A percentile compares a stretch with the other conserved stretches of the same genome.
phyloP scores from a whole-genome alignment of 805 yeast genomes.

The Crinitomyces ghanaensis region DNA sequence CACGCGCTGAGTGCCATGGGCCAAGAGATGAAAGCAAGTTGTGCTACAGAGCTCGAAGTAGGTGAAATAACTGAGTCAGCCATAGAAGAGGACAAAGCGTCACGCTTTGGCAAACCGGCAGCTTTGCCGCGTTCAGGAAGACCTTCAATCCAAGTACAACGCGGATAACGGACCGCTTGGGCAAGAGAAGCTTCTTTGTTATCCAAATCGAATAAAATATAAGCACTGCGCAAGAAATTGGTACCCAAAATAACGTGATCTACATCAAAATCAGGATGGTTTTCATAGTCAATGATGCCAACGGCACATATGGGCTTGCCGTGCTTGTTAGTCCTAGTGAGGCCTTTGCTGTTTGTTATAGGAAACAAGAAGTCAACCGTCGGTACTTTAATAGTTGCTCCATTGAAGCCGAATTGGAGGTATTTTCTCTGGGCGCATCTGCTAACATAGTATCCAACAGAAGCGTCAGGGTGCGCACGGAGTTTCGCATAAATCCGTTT shows the following conservation, averaged over 20 bases:
- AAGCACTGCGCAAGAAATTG: constrained; percentile 50
- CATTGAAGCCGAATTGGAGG: constrained; percentile 15
- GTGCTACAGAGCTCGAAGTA: too few relatives aligned
- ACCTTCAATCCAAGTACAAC: too few relatives aligned
- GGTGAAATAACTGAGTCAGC: too few relatives aligned
- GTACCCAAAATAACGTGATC: constrained; percentile 45
- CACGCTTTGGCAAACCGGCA: too few relatives aligned
- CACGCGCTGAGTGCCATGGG: too few relatives aligned
- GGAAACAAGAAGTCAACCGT: constrained; percentile 15
- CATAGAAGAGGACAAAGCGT: too few relatives aligned
- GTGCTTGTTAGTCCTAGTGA: constrained; percentile 28
- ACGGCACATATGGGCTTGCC: constrained; percentile 16
- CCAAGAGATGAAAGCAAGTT: too few relatives aligned
- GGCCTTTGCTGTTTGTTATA: constrained; percentile 5
- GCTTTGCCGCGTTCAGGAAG: too few relatives aligned
- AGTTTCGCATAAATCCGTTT: constrained; percentile 5
- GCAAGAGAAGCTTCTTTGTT: constrained; percentile 46
- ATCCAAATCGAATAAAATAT: constrained; percentile 60
- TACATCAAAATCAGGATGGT: constrained; percentile 1
- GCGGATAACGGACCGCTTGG: too few relatives aligned
- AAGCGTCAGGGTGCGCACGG: constrained; percentile 6
- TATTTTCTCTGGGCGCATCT: constrained; percentile 5
- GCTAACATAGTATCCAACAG: constrained; percentile 3
- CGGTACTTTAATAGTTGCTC: constrained; percentile 18
- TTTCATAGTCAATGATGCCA: constrained; percentile 8